Evolutionary conservation across 345 rosid genomes (phyloP), one percentile per base, ranked within the genome.

Genomic region (Populus nigra): DNA sequence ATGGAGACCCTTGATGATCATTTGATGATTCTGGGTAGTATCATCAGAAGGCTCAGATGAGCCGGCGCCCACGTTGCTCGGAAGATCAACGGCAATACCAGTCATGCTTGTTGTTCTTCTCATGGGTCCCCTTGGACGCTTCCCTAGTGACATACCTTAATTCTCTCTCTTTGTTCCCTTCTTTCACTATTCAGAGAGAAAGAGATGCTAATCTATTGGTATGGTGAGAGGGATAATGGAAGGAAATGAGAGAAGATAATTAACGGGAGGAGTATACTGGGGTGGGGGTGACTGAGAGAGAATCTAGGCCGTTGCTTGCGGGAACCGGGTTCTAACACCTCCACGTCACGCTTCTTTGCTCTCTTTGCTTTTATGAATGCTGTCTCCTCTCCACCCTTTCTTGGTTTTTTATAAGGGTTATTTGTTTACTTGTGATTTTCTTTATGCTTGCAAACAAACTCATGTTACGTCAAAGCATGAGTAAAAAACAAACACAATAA

Each of bases 41-140:
- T 69, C 45, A 81, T 82, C 87, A 3, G 86, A 70, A 73, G 80
- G 87, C 62, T 83, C 83, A 16, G 78, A 43, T 33, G 11, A 33
- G 69, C 22, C 69, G 35, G 81, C 59, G 20, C 84, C 86, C 31
- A 66, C 63, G 81, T 65, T 20, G 72, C 18, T 80, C 10, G 65
- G 75, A 50, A 73, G 73, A 77, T 87, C 91, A 47, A 78, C 74
- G 81, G 86, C 77, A 84, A 90, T 86, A 69, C 87, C 88, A 8
- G 79, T 80, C 96, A 90, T 86, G 88, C 98, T 93, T 25, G 93
- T 84, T 15, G 98, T 91, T 77, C 96, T 87, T 83, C 81, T 87
- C 59, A 93, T 89, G 45, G 87, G 79, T 67, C 85, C 86, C n/a
- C 92, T 88, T 73, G 89, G 88, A 31, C 91, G 88, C 82, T 91